These are phyloP conservation scores for Euclidium syriacum DNA, from an alignment of 345 rosid species.

Conservation along the genomic window DNA sequence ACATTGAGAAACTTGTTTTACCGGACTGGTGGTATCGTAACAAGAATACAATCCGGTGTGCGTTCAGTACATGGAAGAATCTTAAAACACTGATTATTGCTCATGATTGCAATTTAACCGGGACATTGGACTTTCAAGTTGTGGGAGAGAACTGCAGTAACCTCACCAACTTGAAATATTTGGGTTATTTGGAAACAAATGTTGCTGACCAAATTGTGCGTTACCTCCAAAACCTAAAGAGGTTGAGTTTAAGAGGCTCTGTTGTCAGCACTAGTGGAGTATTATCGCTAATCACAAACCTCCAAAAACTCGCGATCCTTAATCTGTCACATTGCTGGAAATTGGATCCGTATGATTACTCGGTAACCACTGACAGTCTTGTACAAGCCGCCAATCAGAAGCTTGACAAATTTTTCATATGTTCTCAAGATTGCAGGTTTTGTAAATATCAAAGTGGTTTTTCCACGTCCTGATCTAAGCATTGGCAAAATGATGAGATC, in stretches of 20 bases:
- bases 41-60: neutral
- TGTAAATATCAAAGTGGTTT: neutral
- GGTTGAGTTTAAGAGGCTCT: conserved; percentile 5
- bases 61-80: conserved; percentile 6
- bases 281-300: neutral
- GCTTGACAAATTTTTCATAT: neutral
- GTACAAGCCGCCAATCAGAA: conserved; percentile 7
- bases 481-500: neutral
- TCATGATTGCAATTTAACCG: neutral
- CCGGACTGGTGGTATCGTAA: neutral
- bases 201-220: neutral
- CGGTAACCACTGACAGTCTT: neutral
- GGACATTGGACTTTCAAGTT: neutral
- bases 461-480: neutral
- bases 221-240: neutral
- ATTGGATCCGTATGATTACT: neutral
- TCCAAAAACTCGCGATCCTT: neutral
- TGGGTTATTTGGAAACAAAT: neutral
- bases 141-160: conserved; percentile 8
- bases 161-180: conserved; percentile 6
- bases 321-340: conserved; percentile 10
- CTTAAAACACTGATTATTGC: conserved; percentile 10
- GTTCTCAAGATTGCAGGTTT: neutral
- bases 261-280: neutral
- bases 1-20: conserved; percentile 14